phyloP scores from a whole-genome alignment of 805 yeast species.

The Lachancea dasiensis region DNA sequence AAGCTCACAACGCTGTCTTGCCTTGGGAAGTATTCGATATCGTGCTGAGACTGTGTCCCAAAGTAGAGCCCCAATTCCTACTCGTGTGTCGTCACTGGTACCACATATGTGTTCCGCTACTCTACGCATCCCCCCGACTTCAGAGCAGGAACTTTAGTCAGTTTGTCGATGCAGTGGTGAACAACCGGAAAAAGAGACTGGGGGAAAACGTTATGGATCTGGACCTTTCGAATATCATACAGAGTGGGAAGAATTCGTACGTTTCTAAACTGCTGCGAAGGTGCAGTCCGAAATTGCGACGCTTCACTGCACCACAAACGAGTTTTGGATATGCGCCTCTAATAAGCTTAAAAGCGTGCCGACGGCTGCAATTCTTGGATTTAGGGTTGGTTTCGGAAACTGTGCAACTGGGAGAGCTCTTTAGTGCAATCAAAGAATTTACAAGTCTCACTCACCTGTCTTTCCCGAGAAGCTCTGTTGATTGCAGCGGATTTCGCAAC shows the following conservation, averaged over 20 bases:
- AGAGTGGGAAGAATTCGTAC: slow-evolving; percentile 85
- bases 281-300: slow-evolving; percentile 57
- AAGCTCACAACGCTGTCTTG: slow-evolving; percentile 18
- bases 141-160: slow-evolving; percentile 59
- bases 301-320: slow-evolving; percentile 88
- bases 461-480: slow-evolving; percentile 83
- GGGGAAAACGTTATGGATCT: slow-evolving; percentile 59
- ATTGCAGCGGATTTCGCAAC: slow-evolving; percentile 46
- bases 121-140: slow-evolving; percentile 61
- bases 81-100: slow-evolving; percentile 61
- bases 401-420: slow-evolving; percentile 73
- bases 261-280: slow-evolving; percentile 78
- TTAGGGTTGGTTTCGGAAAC: slow-evolving; percentile 86
- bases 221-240: slow-evolving; percentile 75
- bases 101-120: slow-evolving; percentile 49
- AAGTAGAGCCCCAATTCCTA: slow-evolving; percentile 38
- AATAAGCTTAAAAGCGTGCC: slow-evolving; percentile 71
- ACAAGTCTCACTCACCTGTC: slow-evolving; percentile 64
- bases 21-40: slow-evolving; percentile 47
- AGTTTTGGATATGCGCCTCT: slow-evolving; percentile 90
- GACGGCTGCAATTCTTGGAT: slow-evolving; percentile 58
- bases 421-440: slow-evolving; percentile 62
- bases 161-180: slow-evolving; percentile 65
- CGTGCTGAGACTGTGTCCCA: slow-evolving; percentile 29
- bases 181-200: slow-evolving; percentile 39